These are phyloP conservation scores for Eurotiales sp. DNA, from an alignment of 2,329 filamentous ascomycete species.

Conservation along the genomic window DNA sequence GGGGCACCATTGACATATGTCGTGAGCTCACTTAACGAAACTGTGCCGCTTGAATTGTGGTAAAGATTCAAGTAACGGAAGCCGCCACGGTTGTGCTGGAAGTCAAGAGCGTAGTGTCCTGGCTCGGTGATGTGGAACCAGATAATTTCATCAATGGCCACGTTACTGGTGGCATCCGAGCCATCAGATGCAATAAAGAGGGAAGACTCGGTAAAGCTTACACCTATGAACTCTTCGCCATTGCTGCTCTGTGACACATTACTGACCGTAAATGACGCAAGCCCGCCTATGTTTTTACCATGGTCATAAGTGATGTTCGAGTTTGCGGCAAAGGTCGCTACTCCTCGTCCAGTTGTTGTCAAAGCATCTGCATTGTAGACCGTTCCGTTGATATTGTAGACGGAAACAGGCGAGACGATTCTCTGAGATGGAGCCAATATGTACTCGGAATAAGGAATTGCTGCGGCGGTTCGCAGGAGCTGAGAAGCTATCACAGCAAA, in stretches of 20 bases:
- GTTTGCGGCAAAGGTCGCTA: slow-evolving; percentile 19
- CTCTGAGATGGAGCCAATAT: slow-evolving; percentile 26
- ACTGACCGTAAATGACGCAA: slow-evolving; percentile 32
- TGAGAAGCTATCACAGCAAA: not conserved
- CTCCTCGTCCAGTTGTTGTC: not conserved
- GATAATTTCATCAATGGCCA: slow-evolving; percentile 46
- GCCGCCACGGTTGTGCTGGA: slow-evolving; percentile 41
- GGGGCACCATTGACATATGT: slow-evolving; percentile 43
- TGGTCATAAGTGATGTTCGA: slow-evolving; percentile 40
- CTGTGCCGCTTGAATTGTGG: slow-evolving; percentile 40
- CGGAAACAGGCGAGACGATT: slow-evolving; percentile 19
- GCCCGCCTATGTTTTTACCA: slow-evolving; percentile 37
- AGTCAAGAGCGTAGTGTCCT: slow-evolving; percentile 41
- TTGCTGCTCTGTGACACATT: slow-evolving; percentile 17
- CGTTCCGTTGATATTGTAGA: slow-evolving; percentile 25
- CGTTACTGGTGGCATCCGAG: slow-evolving; percentile 46
- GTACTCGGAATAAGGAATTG: slow-evolving; percentile 25
- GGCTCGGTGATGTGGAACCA: slow-evolving; percentile 43
- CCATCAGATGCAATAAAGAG: slow-evolving; percentile 48
- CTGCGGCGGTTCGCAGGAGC: not conserved
- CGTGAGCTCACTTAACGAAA: slow-evolving; percentile 33
- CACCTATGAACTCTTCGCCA: slow-evolving; percentile 30
- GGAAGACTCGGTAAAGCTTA: slow-evolving; percentile 38
- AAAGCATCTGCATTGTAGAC: slow-evolving; percentile 19
- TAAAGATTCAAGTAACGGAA: slow-evolving; percentile 47